phyloP scores from a whole-genome alignment of 208 protist species.

The Acanthamoeba triangularis region DNA sequence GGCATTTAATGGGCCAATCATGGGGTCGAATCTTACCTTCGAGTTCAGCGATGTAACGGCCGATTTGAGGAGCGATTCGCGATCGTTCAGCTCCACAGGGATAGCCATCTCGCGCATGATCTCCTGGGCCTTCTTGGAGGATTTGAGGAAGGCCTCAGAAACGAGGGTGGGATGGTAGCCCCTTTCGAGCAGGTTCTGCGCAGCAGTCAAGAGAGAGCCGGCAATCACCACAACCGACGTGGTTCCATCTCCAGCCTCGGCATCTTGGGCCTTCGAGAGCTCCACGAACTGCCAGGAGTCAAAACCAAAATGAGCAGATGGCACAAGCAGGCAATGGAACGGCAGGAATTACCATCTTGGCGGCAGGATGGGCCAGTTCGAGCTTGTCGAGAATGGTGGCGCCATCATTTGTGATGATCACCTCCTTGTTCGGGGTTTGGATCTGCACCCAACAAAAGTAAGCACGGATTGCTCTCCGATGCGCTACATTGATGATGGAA shows the following conservation, averaged over 20 bases:
- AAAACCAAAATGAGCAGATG: conserved; percentile 51
- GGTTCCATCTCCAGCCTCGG: conserved; percentile 99
- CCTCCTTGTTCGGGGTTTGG: conserved; percentile 93
- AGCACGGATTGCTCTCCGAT: no score
- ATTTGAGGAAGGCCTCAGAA: conserved; percentile 95
- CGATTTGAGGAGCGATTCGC: conserved; percentile 96
- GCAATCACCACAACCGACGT: conserved; percentile 99
- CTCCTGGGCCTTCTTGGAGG: conserved; percentile 93
- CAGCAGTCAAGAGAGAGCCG: conserved; percentile 96
- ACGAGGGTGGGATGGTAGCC: conserved; percentile 99
- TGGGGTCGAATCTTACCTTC: conserved; percentile 93
- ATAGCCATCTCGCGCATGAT: conserved; percentile 96
- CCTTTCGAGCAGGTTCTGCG: conserved; percentile 96
- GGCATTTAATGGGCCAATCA: not conserved
- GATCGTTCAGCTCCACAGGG: conserved; percentile 96
- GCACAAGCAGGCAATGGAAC: not conserved
- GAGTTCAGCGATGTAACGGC: conserved; percentile 99
- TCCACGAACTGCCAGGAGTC: conserved; percentile 95
- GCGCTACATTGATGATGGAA: not conserved
- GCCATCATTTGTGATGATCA: conserved; percentile 99
- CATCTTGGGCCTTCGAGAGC: conserved; percentile 98
- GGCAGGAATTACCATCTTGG: conserved; percentile 96
- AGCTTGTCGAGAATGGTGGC: conserved; percentile 99
- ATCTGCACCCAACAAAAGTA: conserved; percentile 83
- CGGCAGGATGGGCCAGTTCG: conserved; percentile 98